Base-by-base conservation (phyloP, 1,284 basidiomycete species). In the Termitomyces sp. region DNA sequence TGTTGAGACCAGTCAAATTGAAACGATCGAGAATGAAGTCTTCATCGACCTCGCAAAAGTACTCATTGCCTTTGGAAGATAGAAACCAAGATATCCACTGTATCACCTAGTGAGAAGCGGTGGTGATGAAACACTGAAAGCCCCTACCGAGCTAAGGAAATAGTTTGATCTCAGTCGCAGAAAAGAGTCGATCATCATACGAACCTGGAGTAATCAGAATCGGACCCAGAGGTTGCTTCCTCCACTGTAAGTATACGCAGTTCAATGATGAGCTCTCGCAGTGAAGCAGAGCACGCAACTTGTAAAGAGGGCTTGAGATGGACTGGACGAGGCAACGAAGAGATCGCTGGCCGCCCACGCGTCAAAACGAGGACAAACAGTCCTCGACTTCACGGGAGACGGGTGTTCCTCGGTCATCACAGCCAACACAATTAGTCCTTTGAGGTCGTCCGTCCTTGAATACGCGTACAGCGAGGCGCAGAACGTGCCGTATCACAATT, bases 51-150 rank as follows among this genome's bases (percentile, higher is more conserved):
- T 99, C 95, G 73, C 95, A 98, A 70, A 98, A 99, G 78, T 99
- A 99, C 75, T 99, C 96, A 73, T 92, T 91, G 51, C 90, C 90
- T 69, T 92, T 95, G n/a, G 94, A 96, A 6, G 94, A 94, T 28
- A 99, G 80, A 71, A 98, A 99, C 96, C 96, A 98, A 5, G 94
- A 93, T 65, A 97, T 95, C 95, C 95, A 98, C 88, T 89, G 39
- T 49, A 41, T 58, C 51, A 34, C 34, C 12, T 31, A 12, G 30
- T 57, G 44, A 60, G 42, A 30, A 44, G 17, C 7, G 34, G 41
- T 36, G 15, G 12, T 40, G 2, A 50, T 13, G 15, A 42, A 52
- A 39, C 46, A 53, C 43, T 31, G 17, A 48, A 52, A 46, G 36
- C 17, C 21, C 54, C 28, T 70, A 80, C 77, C 66, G 77, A 76